Conservation (phyloP, 495 filamentous ascomycete species). For the Tuber melanosporum region DNA sequence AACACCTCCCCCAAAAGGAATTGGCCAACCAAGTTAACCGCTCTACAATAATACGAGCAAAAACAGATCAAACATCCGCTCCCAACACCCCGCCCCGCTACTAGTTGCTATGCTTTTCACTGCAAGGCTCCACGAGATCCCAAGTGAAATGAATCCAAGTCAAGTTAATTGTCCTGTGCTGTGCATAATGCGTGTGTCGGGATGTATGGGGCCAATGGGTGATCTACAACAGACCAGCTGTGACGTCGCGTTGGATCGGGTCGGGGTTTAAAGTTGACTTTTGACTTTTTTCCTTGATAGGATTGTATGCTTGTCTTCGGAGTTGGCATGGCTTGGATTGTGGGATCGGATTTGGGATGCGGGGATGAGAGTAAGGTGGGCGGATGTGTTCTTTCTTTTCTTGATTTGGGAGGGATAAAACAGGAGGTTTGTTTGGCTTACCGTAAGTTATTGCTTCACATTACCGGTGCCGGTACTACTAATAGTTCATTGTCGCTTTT, state of each 20-base stretch:
- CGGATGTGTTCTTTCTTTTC: not conserved
- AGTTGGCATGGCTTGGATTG: not conserved
- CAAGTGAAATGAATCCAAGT: conserved; percentile 1
- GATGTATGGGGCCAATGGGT: not conserved
- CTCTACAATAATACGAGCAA: not conserved
- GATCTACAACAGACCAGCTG: not conserved
- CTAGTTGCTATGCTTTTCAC: not conserved
- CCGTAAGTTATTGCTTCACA: not conserved
- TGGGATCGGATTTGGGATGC: not conserved
- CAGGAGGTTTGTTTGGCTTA: too few species aligned
- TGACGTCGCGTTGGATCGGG: not conserved
- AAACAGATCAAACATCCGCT: not conserved
- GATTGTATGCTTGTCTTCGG: not conserved
- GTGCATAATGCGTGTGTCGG: not conserved
- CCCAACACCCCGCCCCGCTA: not conserved
- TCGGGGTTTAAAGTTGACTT: conserved; percentile 3
- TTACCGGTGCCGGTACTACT: not conserved
- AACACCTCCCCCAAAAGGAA: not conserved
- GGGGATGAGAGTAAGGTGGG: not conserved
- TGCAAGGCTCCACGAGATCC: conserved; percentile 4
- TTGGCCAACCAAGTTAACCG: not conserved
- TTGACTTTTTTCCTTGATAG: not conserved
- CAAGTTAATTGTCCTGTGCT: not conserved
- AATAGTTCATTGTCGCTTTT: not conserved
- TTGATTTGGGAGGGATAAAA: too few species aligned